Base-by-base conservation (phyloP, 2,329 filamentous ascomycete genomes). In the Alternaria consortialis region DNA sequence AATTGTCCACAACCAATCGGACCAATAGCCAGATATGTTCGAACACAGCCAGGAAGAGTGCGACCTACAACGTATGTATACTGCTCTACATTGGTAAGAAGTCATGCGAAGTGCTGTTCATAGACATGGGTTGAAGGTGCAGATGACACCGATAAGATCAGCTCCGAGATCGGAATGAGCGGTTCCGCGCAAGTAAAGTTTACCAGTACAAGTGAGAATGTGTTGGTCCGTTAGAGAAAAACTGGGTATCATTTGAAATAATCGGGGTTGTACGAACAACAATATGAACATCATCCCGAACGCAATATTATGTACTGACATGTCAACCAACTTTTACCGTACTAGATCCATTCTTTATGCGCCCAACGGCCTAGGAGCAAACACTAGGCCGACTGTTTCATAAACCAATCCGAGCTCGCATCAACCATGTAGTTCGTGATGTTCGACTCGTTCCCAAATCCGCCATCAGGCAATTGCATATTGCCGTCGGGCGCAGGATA, bases 351-450 rank as follows among this genome's bases (percentile, higher is more conserved):
- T 20, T 36, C 23, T 31, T n/a, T 32, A 15, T 48, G 31, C 44
- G n/a, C 20, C n/a, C 32, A 7, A 15, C 8, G 25, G 43, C 39
- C 17, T 1, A 34, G n/a, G 11, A 29, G 37, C 20, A 27, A 1
- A 9, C 9, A 23, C 43, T 48, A 71, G 17, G 64, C 64, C 6
- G 70, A 51, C 13, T 70, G 68, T 51, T 72, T 72, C 43, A 72
- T 89, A n/a, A 92, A 83, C 90, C 90, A 92, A 75, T 92, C 90
- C 63, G 88, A 88, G 68, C 86, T 91, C 2, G 87, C 88, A 78
- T 92, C 90, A 31, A 91, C 85, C 86, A 90, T 91, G 69, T 91
- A 92, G 70, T 92, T 91, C 46, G 88, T 91, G 60, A 92, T 92
- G 69, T 92, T 92, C 69, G 90, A 91, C 75, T 91, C 89, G 59